Conservation (phyloP, 164 flowering plant genomes). For the Sedum album region DNA sequence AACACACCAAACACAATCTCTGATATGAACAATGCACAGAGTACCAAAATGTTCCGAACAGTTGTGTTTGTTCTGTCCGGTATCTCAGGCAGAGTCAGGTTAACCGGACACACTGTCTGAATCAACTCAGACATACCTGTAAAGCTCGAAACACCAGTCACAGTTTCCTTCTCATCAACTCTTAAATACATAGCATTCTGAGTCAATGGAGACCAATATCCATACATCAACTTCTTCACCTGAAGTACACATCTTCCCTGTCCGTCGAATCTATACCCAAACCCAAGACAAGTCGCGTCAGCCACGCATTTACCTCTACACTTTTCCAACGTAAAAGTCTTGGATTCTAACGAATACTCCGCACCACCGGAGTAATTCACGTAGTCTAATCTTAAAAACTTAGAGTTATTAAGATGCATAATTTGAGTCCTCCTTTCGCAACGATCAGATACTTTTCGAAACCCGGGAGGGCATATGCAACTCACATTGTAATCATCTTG, state of each 20-base stretch:
- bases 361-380: conserved; percentile 42
- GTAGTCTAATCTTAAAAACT: conserved; percentile 48
- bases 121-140: conserved; percentile 44
- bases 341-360: conserved; percentile 13
- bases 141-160: conserved; percentile 34
- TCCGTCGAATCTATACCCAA: conserved; percentile 41
- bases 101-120: conserved; percentile 46
- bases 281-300: conserved; percentile 37
- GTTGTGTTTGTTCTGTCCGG: conserved; percentile 37
- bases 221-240: conserved; percentile 30
- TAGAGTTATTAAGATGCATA: conserved; percentile 9
- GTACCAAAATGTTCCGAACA: conserved; percentile 43
- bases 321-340: conserved; percentile 12
- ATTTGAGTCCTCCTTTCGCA: conserved; percentile 33
- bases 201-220: conserved; percentile 63
- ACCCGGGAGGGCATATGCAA: conserved; percentile 61
- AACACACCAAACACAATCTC: conserved; percentile 51
- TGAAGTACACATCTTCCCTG: conserved; percentile 36
- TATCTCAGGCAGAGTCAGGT: conserved; percentile 44
- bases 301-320: conserved; percentile 31
- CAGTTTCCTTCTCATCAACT: conserved; percentile 28
- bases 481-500: conserved; percentile 10
- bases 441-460: conserved; percentile 1
- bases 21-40: conserved; percentile 42
- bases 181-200: conserved; percentile 36